A percentile compares a stretch with the other conserved stretches of the same genome.
phyloP scores from a whole-genome alignment of 2,329 filamentous ascomycete species.

The Myriosclerotinia curreyana region DNA sequence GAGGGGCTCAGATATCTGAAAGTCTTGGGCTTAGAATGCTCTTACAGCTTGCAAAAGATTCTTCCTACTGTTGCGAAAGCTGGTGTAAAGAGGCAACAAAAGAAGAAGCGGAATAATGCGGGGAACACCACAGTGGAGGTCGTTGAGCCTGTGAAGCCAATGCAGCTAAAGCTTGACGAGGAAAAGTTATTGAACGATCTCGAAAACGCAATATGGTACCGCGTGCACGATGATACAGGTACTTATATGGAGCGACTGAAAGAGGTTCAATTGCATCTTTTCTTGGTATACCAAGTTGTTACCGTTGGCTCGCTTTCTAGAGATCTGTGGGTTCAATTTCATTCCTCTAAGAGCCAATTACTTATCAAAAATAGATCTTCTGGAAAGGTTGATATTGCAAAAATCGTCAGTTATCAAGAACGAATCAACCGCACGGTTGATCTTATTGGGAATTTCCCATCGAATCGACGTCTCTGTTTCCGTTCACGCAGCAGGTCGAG shows the following conservation, averaged over 20 bases:
- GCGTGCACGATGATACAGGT: slow-evolving; percentile 1
- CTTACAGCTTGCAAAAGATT: slow-evolving; percentile 26
- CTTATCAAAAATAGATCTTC: slow-evolving; percentile 25
- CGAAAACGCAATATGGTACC: slow-evolving; percentile 28
- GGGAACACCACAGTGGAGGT: slow-evolving; percentile 18
- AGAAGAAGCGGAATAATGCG: slow-evolving; percentile 23
- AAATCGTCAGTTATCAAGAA: slow-evolving; percentile 30
- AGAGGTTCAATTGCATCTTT: slow-evolving; percentile 31
- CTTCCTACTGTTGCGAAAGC: slow-evolving; percentile 22
- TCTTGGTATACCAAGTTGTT: slow-evolving; percentile 32
- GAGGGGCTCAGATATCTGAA: slow-evolving; percentile 30
- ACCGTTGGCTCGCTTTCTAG: slow-evolving; percentile 27
- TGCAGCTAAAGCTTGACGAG: slow-evolving; percentile 26
- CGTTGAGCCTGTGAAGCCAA: slow-evolving; percentile 1
- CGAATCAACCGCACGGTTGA: slow-evolving; percentile 29
- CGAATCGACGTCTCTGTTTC: neutral
- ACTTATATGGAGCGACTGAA: slow-evolving; percentile 26
- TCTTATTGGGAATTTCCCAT: slow-evolving; percentile 25
- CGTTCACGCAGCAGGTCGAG: slow-evolving; percentile 20
- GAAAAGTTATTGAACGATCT: slow-evolving; percentile 27
- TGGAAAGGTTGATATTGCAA: slow-evolving; percentile 30
- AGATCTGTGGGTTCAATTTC: slow-evolving; percentile 27
- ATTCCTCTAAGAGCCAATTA: neutral
- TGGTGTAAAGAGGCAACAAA: slow-evolving; percentile 23
- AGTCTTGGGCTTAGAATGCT: slow-evolving; percentile 29